Evolutionary conservation across 371 early-diverging fungal species (phyloP), one percentile per base, ranked within the genome.

Genomic region (Mucor mucedo): DNA sequence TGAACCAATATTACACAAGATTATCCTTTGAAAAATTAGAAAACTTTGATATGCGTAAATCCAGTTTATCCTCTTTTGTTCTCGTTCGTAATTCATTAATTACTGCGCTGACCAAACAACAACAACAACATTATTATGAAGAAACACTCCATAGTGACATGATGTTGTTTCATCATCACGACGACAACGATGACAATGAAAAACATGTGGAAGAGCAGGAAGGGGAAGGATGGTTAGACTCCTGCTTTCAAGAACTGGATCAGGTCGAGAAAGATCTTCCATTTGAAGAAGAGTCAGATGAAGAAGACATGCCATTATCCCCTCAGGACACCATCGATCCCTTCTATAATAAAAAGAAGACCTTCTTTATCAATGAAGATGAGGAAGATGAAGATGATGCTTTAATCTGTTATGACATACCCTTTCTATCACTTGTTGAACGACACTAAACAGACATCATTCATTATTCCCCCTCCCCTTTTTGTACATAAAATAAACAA

Each of bases 1-100:
- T 58, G 52, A 64, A 60, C 11, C 50, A 63, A 55, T 60, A 69
- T 28, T 54, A 58, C n/a, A 55, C 55, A 16, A 49, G 56, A 64
- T 45, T 69, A 38, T 69, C 69, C 29, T 69, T 69, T 56, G 64
- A 63, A 16, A 69, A 69, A 28, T 38, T 69, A 41, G 69, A 69
- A 64, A 48, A 60, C 11, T 58, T 69, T 50, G 64, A 69, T 33
- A 52, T 64, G 54, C 59, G 63, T 10, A 60, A 38, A 35, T 63
- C 69, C 11, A 62, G 59, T 16, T 14, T 70, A 58, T 62, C 62
- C 16, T 52, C 66, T 6, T 70, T 65, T 65, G 70, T 70, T 1
- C 55, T 70, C 39, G 60, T 70, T 21, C 57, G 70, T 21, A 70
- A 70, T 42, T 53, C 65, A 5, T 32, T 69, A 1, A 65, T 70